A percentile compares a stretch with the other conserved stretches of the same genome.
Conservation (phyloP, 306 rosid species). For the Vachellia pachyceras region DNA sequence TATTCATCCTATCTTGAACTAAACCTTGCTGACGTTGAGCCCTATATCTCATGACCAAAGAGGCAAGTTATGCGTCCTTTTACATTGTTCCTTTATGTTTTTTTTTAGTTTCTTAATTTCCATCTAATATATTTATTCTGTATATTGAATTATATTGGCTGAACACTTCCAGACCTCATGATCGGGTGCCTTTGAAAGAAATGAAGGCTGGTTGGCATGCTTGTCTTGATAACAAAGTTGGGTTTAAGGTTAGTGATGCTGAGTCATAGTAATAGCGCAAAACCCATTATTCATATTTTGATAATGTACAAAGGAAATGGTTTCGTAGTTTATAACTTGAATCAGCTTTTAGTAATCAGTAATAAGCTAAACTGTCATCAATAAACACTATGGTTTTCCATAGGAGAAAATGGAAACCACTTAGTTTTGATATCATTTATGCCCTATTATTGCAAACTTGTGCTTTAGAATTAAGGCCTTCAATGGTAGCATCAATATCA, state of each 20-base stretch:
- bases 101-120: conserved; percentile 21
- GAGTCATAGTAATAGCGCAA: conserved; percentile 1
- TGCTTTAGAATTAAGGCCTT: background rate
- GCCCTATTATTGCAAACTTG: conserved; percentile 18
- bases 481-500: background rate
- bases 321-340: conserved; percentile 21
- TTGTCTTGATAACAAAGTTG: conserved; percentile 95
- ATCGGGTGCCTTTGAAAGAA: conserved; percentile 84
- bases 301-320: background rate
- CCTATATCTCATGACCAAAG: conserved; percentile 96
- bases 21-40: conserved; percentile 79
- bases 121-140: background rate
- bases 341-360: conserved; percentile 18
- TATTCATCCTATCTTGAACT: conserved; percentile 92
- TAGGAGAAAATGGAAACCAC: conserved; percentile 10
- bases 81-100: background rate
- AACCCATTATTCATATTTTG: background rate
- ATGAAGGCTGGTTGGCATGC: conserved; percentile 95
- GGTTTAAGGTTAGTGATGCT: conserved; percentile 80
- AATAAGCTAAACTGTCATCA: background rate
- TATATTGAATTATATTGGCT: conserved; percentile 31
- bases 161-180: conserved; percentile 76
- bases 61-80: conserved; percentile 54
- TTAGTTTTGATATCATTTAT: background rate
- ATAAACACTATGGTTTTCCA: background rate